phyloP scores from a whole-genome alignment of 2,329 filamentous ascomycete genomes.

The Chaetomium olivaceum region DNA sequence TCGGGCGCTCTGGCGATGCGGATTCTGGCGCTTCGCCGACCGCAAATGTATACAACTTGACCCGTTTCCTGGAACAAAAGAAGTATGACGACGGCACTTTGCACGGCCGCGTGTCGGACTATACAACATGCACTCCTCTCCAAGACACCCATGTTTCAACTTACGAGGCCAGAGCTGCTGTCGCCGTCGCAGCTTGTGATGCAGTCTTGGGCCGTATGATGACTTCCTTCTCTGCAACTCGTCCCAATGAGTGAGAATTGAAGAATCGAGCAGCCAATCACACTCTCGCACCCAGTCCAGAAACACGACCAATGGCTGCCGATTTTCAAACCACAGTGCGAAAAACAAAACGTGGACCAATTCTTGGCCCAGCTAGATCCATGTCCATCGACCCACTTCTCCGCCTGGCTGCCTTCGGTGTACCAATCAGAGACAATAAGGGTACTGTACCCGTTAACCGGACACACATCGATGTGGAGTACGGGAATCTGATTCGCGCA shows the following conservation, averaged over 20 bases:
- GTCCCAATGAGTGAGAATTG: neutral
- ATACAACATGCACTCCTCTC: neutral
- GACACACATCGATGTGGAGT: too few species aligned
- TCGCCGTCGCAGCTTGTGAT: neutral
- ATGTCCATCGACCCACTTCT: too few species aligned
- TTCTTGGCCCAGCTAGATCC: too few species aligned
- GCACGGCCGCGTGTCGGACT: neutral
- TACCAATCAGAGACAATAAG: too few species aligned
- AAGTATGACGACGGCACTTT: conserved; percentile 11
- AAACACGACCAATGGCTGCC: too few species aligned
- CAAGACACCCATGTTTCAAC: neutral
- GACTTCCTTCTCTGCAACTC: neutral
- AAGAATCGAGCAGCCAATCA: neutral
- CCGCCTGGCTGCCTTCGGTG: too few species aligned
- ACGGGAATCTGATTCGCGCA: too few species aligned
- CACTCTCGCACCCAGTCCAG: neutral
- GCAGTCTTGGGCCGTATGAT: neutral
- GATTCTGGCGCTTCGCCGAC: neutral
- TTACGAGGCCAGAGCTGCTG: neutral
- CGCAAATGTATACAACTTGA: neutral
- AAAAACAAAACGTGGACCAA: neutral
- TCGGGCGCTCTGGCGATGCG: neutral
- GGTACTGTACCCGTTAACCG: neutral
- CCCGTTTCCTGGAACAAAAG: conserved; percentile 3
- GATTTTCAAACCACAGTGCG: neutral